These are phyloP conservation scores for Allomyces macrogynus DNA, from an alignment of 192 early-diverging fungal species.

Conservation along the genomic window DNA sequence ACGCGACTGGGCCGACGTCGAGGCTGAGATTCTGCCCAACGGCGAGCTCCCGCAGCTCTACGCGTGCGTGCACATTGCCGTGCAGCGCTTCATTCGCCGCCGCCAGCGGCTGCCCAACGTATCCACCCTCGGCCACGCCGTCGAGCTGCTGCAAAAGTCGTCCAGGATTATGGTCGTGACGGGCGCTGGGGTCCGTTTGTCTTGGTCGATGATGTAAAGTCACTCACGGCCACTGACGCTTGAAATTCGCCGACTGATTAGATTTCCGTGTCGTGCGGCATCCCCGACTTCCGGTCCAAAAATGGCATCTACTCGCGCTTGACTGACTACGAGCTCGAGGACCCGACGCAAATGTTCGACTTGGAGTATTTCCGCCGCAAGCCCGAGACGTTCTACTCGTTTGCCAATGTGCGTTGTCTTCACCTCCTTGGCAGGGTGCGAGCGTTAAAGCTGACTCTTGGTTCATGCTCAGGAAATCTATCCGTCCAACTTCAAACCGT, in stretches of 20 bases:
- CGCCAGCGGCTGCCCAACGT: constrained; percentile 27
- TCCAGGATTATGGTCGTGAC: constrained; percentile 76
- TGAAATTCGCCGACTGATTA: neutral
- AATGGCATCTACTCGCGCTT: constrained; percentile 77
- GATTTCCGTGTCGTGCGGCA: constrained; percentile 82
- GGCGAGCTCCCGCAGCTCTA: neutral
- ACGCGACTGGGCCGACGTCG: neutral
- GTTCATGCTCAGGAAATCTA: constrained; percentile 41
- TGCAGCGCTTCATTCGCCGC: constrained; percentile 33
- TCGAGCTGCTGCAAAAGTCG: constrained; percentile 28
- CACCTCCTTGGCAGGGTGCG: neutral
- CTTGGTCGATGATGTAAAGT: neutral
- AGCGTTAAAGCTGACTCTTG: neutral
- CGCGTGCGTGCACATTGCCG: constrained; percentile 18
- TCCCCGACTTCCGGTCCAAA: constrained; percentile 89
- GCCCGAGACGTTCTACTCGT: constrained; percentile 89
- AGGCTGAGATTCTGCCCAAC: neutral
- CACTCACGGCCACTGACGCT: neutral
- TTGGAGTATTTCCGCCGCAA: constrained; percentile 67
- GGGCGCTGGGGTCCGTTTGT: constrained; percentile 48
- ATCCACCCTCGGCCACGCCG: constrained; percentile 42
- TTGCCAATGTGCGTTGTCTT: constrained; percentile 37
- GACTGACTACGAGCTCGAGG: constrained; percentile 67
- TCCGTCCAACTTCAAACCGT: constrained; percentile 70
- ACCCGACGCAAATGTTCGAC: constrained; percentile 92